These are phyloP conservation scores for Lecanicillium sp. DNA, from an alignment of 2,329 filamentous ascomycete genomes.

Conservation along the genomic window DNA sequence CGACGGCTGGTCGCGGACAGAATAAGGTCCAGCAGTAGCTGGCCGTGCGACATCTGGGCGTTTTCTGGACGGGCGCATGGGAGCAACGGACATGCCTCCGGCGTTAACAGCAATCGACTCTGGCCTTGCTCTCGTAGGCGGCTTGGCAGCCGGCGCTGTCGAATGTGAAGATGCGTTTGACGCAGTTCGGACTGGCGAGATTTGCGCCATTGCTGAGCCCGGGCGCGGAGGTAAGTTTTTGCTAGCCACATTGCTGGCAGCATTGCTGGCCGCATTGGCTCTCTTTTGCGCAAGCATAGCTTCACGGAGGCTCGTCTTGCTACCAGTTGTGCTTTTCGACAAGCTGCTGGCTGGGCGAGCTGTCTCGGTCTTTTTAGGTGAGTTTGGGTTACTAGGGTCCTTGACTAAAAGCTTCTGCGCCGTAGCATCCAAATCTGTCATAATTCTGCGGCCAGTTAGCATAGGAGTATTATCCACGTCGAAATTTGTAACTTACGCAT, in stretches of 20 bases:
- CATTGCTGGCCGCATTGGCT: conserved; percentile 39
- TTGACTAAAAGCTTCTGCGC: conserved; percentile 75
- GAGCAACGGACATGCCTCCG: conserved; percentile 54
- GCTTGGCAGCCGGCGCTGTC: conserved; percentile 18
- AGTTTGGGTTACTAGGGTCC: conserved; percentile 73
- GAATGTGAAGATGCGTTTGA: conserved; percentile 27
- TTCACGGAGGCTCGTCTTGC: conserved; percentile 67
- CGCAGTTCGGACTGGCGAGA: conserved; percentile 41
- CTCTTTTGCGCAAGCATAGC: conserved; percentile 78
- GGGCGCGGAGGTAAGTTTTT: conserved; percentile 48
- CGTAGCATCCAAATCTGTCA: conserved; percentile 68
- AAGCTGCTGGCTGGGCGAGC: conserved; percentile 50
- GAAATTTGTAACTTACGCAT: conserved; percentile 47
- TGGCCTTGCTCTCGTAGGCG: conserved; percentile 31
- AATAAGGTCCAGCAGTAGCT: conserved; percentile 59
- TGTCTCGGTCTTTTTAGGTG: conserved; percentile 43
- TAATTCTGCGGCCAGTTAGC: conserved; percentile 48
- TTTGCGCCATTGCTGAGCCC: conserved; percentile 55
- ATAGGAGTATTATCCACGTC: conserved; percentile 8
- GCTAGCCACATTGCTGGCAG: conserved; percentile 34
- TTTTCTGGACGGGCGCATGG: conserved; percentile 51
- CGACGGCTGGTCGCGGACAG: conserved; percentile 42
- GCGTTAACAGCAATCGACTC: conserved; percentile 38
- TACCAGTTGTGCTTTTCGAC: conserved; percentile 50
- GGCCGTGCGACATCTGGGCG: conserved; percentile 52